These are phyloP conservation scores for Ascochyta pisi DNA, from an alignment of 2,329 filamentous ascomycete species.

Conservation along the genomic window DNA sequence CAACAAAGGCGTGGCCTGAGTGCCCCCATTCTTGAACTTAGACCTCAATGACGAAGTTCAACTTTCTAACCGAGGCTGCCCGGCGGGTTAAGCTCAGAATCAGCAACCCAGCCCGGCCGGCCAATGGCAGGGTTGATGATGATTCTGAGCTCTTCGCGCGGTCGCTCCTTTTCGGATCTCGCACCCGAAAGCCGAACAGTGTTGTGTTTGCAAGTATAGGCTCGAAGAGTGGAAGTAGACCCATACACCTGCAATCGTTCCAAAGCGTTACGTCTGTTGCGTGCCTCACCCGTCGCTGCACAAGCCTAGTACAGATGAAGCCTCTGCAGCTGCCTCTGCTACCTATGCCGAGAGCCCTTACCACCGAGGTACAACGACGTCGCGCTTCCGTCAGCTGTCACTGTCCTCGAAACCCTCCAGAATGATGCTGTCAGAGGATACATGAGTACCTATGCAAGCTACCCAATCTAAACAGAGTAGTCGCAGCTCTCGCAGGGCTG, in stretches of 20 bases:
- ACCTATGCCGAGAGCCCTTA: conserved; percentile 1
- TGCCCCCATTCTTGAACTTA: conserved; percentile 25
- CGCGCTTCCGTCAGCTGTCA: conserved; percentile 5
- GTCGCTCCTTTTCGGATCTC: background rate
- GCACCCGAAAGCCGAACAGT: conserved; percentile 4
- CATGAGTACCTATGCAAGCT: background rate
- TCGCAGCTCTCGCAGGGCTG: background rate
- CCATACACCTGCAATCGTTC: background rate
- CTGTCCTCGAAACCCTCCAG: background rate
- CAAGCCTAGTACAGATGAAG: background rate
- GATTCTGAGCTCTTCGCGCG: conserved; percentile 3
- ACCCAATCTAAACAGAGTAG: background rate
- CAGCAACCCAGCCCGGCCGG: background rate
- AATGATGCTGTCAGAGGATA: background rate
- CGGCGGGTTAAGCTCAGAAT: background rate
- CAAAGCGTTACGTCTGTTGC: no score
- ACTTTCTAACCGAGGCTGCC: conserved; percentile 14
- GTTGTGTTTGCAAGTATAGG: no score
- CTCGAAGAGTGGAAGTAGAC: no score
- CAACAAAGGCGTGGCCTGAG: conserved; percentile 18
- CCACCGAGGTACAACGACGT: conserved; percentile 11
- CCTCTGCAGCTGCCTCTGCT: background rate
- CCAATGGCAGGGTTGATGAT: conserved; percentile 14
- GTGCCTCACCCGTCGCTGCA: background rate
- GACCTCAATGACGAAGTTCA: conserved; percentile 15